Evolutionary conservation across 495 filamentous ascomycete genomes (phyloP).

Genomic region (Penicillium alfredii): DNA sequence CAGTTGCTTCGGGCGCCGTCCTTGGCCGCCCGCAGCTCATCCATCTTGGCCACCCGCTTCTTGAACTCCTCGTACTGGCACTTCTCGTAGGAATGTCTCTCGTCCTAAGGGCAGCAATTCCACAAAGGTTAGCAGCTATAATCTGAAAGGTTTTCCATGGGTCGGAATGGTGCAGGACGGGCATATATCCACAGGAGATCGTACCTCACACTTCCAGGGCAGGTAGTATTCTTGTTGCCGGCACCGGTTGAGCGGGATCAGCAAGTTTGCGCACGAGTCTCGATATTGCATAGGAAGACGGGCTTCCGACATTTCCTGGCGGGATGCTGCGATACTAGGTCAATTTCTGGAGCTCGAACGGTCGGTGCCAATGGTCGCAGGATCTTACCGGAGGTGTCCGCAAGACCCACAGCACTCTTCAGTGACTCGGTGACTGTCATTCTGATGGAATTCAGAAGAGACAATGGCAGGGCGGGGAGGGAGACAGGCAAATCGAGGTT

Average conservation of each 20-base stretch:
- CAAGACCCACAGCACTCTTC: constrained; percentile 49
- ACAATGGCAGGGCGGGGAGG: constrained; percentile 10
- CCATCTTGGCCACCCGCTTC: constrained; percentile 97
- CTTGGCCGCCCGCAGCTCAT: constrained; percentile 86
- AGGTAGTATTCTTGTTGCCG: constrained; percentile 87
- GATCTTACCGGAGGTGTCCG: constrained; percentile 39
- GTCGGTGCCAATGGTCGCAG: constrained; percentile 20
- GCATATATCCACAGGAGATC: constrained; percentile 22
- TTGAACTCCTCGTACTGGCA: constrained; percentile 99
- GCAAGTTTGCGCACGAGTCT: constrained; percentile 87
- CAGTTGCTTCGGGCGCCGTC: constrained; percentile 83
- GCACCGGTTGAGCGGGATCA: constrained; percentile 94
- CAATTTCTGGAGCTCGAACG: constrained; percentile 8
- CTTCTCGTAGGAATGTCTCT: constrained; percentile 96
- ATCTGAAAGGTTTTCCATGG: no score
- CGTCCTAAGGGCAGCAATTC: no score
- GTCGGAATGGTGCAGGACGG: no score
- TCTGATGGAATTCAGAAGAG: constrained; percentile 18
- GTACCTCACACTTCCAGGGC: constrained; percentile 96
- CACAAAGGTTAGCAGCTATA: no score
- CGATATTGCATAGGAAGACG: constrained; percentile 83
- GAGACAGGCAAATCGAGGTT: constrained; percentile 21
- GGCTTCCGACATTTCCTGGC: constrained; percentile 89
- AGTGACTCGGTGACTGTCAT: constrained; percentile 49
- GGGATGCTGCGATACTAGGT: constrained; percentile 53